These are phyloP conservation scores for Paraurostyla sp. DNA, from an alignment of 73 alveolate genomes.

Conservation along the genomic window DNA sequence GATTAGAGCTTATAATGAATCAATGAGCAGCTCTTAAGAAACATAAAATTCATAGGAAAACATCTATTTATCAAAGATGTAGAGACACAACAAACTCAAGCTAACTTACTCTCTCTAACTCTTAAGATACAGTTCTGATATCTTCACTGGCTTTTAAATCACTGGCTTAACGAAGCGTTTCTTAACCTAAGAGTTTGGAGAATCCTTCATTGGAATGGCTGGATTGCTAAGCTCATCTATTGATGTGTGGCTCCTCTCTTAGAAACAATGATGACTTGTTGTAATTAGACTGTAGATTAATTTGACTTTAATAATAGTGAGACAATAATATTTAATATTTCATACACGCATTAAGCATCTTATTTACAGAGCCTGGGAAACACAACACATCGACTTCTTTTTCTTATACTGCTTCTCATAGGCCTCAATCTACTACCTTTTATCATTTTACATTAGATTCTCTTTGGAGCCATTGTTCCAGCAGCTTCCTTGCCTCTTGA, in stretches of 20 bases:
- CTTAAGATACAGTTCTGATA: not conserved
- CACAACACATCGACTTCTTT: not conserved
- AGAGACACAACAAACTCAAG: not conserved
- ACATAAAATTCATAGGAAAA: constrained; percentile 17
- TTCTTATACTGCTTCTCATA: constrained; percentile 2
- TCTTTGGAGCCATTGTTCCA: not conserved
- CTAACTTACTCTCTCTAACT: not conserved
- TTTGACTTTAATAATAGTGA: not conserved
- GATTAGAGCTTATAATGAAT: not conserved
- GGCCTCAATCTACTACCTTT: not conserved
- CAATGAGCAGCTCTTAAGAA: constrained; percentile 14
- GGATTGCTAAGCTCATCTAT: not conserved
- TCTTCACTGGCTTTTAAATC: not conserved
- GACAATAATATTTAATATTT: not conserved
- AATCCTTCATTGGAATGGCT: constrained; percentile 10
- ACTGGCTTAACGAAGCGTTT: not conserved
- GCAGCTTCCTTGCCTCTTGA: not conserved
- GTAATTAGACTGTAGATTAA: not conserved
- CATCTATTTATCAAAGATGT: not conserved
- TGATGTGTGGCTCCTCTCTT: constrained; percentile 8
- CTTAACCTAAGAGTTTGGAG: constrained; percentile 7
- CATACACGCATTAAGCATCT: not conserved
- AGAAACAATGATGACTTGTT: not conserved
- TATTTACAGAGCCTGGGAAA: not conserved
- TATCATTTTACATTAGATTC: not conserved